Evolutionary conservation across 1,139 yeast species (phyloP), one percentile per base, ranked within the genome.

Genomic region (Williopsis jadinii): DNA sequence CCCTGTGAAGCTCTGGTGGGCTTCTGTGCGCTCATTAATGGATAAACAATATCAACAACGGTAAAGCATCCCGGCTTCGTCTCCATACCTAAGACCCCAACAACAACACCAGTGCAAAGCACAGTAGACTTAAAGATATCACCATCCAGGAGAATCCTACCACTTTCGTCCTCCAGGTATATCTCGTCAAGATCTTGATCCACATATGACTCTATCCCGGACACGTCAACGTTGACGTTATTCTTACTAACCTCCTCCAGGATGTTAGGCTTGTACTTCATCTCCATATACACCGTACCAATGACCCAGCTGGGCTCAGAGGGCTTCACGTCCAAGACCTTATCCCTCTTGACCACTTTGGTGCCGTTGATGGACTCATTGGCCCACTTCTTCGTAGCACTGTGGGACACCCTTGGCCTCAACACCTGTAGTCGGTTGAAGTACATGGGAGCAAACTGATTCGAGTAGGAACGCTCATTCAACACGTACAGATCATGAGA

Each of bases 101-200:
- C 77, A 1, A 90, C 82, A 19, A 82, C 75, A 2, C 99, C 99
- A 0, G 97, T 90, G 0, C 90, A 95, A 31, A 92, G 66, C 3
- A 60, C 75, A 52, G 51, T 64, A 53, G 44, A 53, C 48, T 71
- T 67, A 39, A 80, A 65, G 14, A 73, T 68, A 30, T 77, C 82
- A 29, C 95, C 95, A 38, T 76, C 78, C 29, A 92, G 65, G 28
- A 78, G 61, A 10, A 95, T 82, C 38, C 99, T 69, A 5, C 99
- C 98, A 39, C 92, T 80, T 56, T 90, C 97, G 61, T 94, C 98
- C 60, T 92, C 98, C 35, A 94, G 60, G 81, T 82, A 77, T 19
- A 85, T 54, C 45, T 68, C 71, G 52, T 80, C 86, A 15, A 79
- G 67, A 1, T 71, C 75, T 0, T 77, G 71, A 47, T 74, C 83